A percentile compares a stretch with the other conserved stretches of the same genome.
Conservation (phyloP, 208 protist genomes). For the Naegleria gruberi region DNA sequence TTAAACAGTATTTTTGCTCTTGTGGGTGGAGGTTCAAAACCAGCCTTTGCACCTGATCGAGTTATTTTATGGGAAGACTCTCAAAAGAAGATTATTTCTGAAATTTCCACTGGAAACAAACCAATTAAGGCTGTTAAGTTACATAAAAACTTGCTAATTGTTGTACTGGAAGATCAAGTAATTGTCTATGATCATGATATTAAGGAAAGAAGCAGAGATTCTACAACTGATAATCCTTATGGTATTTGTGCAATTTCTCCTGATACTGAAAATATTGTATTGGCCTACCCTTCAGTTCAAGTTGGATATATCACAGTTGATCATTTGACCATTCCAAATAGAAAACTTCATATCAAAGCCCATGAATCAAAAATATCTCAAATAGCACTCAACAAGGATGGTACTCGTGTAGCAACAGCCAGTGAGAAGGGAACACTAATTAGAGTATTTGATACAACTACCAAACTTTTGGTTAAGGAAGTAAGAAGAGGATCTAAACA, state of each 20-base stretch:
- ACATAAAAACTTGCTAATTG: not conserved
- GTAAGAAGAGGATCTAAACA: constrained; percentile 60
- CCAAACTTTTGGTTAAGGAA: constrained; percentile 52
- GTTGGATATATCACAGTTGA: not conserved
- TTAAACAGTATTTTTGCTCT: constrained; percentile 13
- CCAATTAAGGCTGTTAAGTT: constrained; percentile 1
- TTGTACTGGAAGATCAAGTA: constrained; percentile 4
- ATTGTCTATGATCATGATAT: constrained; percentile 21
- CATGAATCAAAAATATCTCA: constrained; percentile 61
- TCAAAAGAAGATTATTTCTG: constrained; percentile 2
- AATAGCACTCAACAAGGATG: constrained; percentile 70
- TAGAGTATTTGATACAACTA: constrained; percentile 69
- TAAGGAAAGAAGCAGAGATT: not conserved
- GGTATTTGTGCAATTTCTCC: not conserved
- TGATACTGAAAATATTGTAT: constrained; percentile 3
- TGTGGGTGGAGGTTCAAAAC: not conserved
- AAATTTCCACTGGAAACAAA: not conserved
- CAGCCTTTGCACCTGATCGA: not conserved
- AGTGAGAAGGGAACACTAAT: constrained; percentile 79
- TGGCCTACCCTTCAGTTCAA: not conserved
- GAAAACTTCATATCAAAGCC: constrained; percentile 30
- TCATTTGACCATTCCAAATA: not conserved
- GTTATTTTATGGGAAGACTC: constrained; percentile 10
- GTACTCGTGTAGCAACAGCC: constrained; percentile 64
- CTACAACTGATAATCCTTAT: constrained; percentile 6